Percentiles rank a stretch among this genome's conserved stretches.
phyloP scores from a whole-genome alignment of 371 early-diverging fungal genomes.

The Actinomortierella ambigua region DNA sequence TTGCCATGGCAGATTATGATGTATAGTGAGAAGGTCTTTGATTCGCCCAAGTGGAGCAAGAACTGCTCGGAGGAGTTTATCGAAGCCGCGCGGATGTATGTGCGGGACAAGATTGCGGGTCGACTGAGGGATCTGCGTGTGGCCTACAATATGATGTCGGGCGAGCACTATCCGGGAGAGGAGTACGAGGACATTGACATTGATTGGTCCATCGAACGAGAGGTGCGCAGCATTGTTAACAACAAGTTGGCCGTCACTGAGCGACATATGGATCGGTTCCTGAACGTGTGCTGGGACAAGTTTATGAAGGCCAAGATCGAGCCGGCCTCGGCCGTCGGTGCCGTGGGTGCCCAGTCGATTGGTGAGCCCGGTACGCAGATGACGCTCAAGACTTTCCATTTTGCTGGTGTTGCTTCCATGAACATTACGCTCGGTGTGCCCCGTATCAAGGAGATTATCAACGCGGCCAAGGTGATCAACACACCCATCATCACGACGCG shows the following conservation, averaged over 20 bases:
- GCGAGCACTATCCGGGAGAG: slow-evolving; percentile 62
- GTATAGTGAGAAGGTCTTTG: slow-evolving; percentile 57
- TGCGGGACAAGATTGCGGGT: slow-evolving; percentile 60
- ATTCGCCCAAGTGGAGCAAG: slow-evolving; percentile 58
- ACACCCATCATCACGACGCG: slow-evolving; percentile 95
- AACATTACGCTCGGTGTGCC: slow-evolving; percentile 99
- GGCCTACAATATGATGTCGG: slow-evolving; percentile 55
- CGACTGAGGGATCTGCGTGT: slow-evolving; percentile 54
- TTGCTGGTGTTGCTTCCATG: slow-evolving; percentile 99
- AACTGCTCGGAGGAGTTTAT: slow-evolving; percentile 75
- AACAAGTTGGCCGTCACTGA: slow-evolving; percentile 78
- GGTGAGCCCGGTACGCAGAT: slow-evolving; percentile 99
- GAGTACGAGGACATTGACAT: slow-evolving; percentile 69
- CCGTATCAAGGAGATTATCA: slow-evolving; percentile 98
- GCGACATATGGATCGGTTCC: slow-evolving; percentile 72
- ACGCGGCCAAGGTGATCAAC: slow-evolving; percentile 89
- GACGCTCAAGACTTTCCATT: slow-evolving; percentile 99
- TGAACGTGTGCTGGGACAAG: slow-evolving; percentile 81
- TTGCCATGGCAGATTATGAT: slow-evolving; percentile 77
- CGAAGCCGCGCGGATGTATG: slow-evolving; percentile 57
- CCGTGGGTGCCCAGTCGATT: slow-evolving; percentile 98
- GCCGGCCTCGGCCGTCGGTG: slow-evolving; percentile 82
- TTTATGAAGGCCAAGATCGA: slow-evolving; percentile 71
- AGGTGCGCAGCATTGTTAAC: slow-evolving; percentile 59
- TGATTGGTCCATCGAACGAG: slow-evolving; percentile 56